Base-by-base conservation (phyloP, 805 yeast species). In the Pichia cabralensis region DNA sequence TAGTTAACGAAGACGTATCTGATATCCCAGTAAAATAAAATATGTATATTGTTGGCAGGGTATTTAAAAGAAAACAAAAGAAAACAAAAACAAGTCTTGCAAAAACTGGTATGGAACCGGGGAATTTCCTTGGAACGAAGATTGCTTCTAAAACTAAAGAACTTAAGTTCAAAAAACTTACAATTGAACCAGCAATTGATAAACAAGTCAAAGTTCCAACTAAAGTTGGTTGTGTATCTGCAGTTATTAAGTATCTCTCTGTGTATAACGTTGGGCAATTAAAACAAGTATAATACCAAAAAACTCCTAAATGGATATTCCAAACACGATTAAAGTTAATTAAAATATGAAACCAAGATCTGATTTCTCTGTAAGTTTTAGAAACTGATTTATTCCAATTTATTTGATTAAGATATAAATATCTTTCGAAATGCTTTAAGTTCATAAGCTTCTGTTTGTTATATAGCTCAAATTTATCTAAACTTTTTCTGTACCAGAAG, bases 401-500 rank as follows among this genome's bases (percentile, higher is more conserved):
- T 3, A 82, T 69, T 15, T 70, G 63, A 36, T 65, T 63, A 22
- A 85, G 58, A 24, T 60, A 51, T 7, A 61, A 39, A 45, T 73
- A 83, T 41, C 95, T 62, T 36, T 76, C 74, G 15, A 60, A 52
- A 0, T 74, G 62, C 3, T 73, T 70, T 22, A 70, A 50, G 39
- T 70, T 73, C 55, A 82, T 69, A 17, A 82, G 51, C 28, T 56
- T 56, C 5, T 53, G 51, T 30, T 64, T 64, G 28, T 65, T 65
- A 8, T 28, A 36, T 22, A 80, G 50, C 2, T 58, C 56, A 14
- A 85, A 65, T 33, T 67, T 65, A 41, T 73, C 74, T 34, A 85
- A 61, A 0, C 92, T 85, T 41, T 74, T 69, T 3, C 74, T 65
- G 46, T 80, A 76, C 96, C 96, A 85, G 50, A 85, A 85, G 25